Evolutionary conservation across 768 basidiomycete species (phyloP).

Genomic region (Podaxis sp.): DNA sequence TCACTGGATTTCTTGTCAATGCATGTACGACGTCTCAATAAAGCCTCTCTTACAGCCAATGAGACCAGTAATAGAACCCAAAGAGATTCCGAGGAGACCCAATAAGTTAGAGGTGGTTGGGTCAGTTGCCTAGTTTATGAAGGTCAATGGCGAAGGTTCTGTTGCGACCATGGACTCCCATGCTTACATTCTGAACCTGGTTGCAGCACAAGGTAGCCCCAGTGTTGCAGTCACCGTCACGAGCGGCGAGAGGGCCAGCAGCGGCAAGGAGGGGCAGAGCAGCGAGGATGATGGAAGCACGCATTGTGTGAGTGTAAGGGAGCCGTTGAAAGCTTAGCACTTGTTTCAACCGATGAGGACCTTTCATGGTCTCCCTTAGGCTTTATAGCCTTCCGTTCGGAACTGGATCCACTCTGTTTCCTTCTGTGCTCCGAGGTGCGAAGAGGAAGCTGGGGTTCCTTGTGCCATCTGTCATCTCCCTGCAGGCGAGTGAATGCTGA

Average conservation of each 20-base stretch:
- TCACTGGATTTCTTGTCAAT: conserved; percentile 12
- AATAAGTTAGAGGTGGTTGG: not conserved
- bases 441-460: no score
- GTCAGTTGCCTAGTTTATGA: not conserved
- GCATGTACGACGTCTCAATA: not conserved
- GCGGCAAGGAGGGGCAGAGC: conserved; percentile 17
- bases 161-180: not conserved
- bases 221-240: conserved; percentile 15
- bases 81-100: conserved; percentile 12
- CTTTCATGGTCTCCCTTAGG: conserved; percentile 7
- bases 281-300: conserved; percentile 9
- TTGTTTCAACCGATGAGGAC: not conserved
- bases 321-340: not conserved
- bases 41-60: conserved; percentile 14
- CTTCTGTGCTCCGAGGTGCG: no score
- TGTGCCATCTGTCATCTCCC: no score
- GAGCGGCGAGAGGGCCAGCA: conserved; percentile 23
- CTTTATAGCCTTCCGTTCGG: no score
- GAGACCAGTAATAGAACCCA: conserved; percentile 24
- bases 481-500: no score
- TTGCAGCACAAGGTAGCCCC: conserved; percentile 9
- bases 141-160: not conserved
- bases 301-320: conserved; percentile 11
- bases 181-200: conserved; percentile 14
- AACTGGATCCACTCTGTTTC: no score